Conservation (phyloP, 1,139 yeast species). For the Suhomyces yuchorum region DNA sequence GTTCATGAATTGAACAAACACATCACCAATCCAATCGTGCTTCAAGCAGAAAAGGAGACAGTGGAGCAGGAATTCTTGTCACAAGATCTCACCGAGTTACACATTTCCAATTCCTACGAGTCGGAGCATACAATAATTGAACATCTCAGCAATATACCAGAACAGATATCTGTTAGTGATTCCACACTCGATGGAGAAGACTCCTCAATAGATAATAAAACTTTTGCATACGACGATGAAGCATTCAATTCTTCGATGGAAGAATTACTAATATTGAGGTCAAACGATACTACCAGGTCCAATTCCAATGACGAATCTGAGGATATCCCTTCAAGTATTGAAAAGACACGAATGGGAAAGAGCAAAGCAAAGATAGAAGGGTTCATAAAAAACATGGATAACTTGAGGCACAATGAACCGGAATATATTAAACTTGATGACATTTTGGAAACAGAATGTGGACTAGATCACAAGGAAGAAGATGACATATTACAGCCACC, state of each 20-base stretch:
- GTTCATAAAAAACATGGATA: slow-evolving; percentile 32
- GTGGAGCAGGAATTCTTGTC: neutral
- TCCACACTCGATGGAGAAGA: slow-evolving; percentile 13
- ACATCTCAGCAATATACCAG: slow-evolving; percentile 3
- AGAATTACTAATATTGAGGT: slow-evolving; percentile 24
- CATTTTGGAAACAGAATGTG: slow-evolving; percentile 18
- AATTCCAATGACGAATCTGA: slow-evolving; percentile 18
- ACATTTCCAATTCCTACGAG: neutral
- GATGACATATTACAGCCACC: slow-evolving; percentile 13
- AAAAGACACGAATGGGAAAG: slow-evolving; percentile 1
- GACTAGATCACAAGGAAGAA: slow-evolving; percentile 15
- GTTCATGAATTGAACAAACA: slow-evolving; percentile 15
- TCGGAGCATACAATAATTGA: slow-evolving; percentile 8
- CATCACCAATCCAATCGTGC: slow-evolving; percentile 2
- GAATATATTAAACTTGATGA: slow-evolving; percentile 17
- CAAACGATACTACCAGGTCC: slow-evolving; percentile 28
- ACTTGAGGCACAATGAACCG: slow-evolving; percentile 38
- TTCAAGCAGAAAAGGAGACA: neutral
- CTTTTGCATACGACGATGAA: slow-evolving; percentile 20
- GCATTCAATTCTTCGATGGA: slow-evolving; percentile 27
- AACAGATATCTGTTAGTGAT: slow-evolving; percentile 11
- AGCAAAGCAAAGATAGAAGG: slow-evolving; percentile 14
- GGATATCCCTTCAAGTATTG: neutral
- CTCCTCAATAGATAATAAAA: slow-evolving; percentile 13
- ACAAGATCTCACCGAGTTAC: neutral